These are phyloP conservation scores for Arabis hirsuta DNA, from an alignment of 345 rosid genomes.

Conservation along the genomic window DNA sequence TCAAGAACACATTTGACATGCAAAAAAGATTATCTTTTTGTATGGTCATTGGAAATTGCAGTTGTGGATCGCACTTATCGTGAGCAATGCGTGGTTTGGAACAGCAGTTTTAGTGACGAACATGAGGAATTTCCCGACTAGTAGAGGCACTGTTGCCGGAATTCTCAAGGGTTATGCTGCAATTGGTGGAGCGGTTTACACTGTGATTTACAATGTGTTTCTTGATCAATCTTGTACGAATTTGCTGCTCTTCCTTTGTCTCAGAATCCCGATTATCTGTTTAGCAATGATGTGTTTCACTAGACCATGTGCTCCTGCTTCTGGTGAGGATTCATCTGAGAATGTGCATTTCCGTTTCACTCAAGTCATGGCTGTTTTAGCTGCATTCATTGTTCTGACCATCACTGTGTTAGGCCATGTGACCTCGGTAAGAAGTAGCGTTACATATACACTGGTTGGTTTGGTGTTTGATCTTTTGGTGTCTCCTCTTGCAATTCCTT, in stretches of 20 bases:
- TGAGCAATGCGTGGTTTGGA: slow-evolving; percentile 86
- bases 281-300: slow-evolving; percentile 68
- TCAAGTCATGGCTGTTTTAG: slow-evolving; percentile 60
- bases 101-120: slow-evolving; percentile 90
- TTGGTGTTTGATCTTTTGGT: slow-evolving; percentile 58
- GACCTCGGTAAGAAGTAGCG: slow-evolving; percentile 46
- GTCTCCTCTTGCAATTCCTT: slow-evolving; percentile 80
- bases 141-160: slow-evolving; percentile 82
- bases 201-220: slow-evolving; percentile 60
- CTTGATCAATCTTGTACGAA: slow-evolving; percentile 54
- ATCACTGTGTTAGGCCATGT: slow-evolving; percentile 53
- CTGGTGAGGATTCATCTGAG: slow-evolving; percentile 81
- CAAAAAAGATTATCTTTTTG: slow-evolving; percentile 7
- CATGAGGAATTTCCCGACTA: slow-evolving; percentile 90
- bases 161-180: slow-evolving; percentile 86
- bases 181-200: slow-evolving; percentile 73
- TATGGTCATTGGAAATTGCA: slow-evolving; percentile 42
- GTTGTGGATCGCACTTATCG: slow-evolving; percentile 73
- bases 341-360: slow-evolving; percentile 68
- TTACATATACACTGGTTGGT: slow-evolving; percentile 55
- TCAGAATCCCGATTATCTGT: slow-evolving; percentile 74
- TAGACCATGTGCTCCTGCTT: slow-evolving; percentile 74
- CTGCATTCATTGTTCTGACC: slow-evolving; percentile 59
- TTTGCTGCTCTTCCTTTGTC: slow-evolving; percentile 58
- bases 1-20: slow-evolving; percentile 6